Conservation (phyloP, 768 basidiomycete genomes). For the Pisolithus tinctorius region DNA sequence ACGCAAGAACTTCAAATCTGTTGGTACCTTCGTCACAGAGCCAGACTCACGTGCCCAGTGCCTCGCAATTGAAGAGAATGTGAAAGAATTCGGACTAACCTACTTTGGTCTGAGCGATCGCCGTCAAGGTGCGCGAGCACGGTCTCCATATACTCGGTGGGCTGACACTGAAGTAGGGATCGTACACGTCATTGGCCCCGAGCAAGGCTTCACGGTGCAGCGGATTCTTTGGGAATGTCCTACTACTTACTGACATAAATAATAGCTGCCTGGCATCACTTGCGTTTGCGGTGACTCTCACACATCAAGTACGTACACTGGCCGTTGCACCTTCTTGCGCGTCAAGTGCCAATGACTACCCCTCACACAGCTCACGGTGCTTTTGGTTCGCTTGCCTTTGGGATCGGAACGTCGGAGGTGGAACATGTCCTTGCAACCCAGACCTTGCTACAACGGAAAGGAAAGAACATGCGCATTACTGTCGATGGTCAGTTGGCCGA, state of each 20-base stretch:
- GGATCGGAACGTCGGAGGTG: slow-evolving; percentile 91
- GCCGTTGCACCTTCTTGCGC: neutral
- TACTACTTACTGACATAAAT: slow-evolving; percentile 1
- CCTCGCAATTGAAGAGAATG: slow-evolving; percentile 78
- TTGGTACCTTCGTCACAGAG: slow-evolving; percentile 71
- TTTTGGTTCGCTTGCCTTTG: slow-evolving; percentile 88
- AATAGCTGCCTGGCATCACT: slow-evolving; percentile 65
- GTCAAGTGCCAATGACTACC: neutral
- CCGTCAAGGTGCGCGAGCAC: slow-evolving; percentile 59
- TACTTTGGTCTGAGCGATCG: slow-evolving; percentile 90
- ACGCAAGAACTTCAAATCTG: slow-evolving; percentile 67
- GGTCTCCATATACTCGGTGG: neutral
- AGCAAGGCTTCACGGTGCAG: slow-evolving; percentile 83
- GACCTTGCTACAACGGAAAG: slow-evolving; percentile 79
- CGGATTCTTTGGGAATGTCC: neutral
- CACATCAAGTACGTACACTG: slow-evolving; percentile 65
- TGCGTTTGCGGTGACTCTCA: slow-evolving; percentile 93
- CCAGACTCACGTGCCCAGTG: slow-evolving; percentile 84
- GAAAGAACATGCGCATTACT: slow-evolving; percentile 88
- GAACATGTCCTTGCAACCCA: slow-evolving; percentile 93
- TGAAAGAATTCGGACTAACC: slow-evolving; percentile 85
- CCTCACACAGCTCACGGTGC: slow-evolving; percentile 69
- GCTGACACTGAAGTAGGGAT: slow-evolving; percentile 43
- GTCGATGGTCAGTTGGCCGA: slow-evolving; percentile 77
- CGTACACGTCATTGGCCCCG: slow-evolving; percentile 87